Conservation (phyloP, 768 basidiomycete species). For the Pilatotrama ljubarskyi region DNA sequence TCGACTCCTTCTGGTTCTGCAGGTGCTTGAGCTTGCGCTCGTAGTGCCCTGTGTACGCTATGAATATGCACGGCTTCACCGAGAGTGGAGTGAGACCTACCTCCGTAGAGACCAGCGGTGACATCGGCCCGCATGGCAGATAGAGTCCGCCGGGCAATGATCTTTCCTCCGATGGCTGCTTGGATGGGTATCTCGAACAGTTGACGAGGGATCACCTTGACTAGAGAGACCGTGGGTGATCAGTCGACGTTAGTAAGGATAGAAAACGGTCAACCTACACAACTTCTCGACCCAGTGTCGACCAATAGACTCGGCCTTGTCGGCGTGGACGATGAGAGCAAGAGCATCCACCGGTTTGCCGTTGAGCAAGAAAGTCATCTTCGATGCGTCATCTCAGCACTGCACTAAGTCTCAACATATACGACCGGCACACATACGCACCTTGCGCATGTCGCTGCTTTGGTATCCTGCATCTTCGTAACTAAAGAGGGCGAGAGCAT, state of each 20-base stretch:
- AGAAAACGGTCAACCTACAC: conserved; percentile 50
- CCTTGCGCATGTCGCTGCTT: conserved; percentile 80
- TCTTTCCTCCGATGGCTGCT: conserved; percentile 82
- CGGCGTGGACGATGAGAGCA: conserved; percentile 87
- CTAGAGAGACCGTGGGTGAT: conserved; percentile 38
- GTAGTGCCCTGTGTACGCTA: conserved; percentile 61
- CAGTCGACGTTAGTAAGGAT: not conserved
- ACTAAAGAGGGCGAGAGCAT: conserved; percentile 39
- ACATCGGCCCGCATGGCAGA: conserved; percentile 89
- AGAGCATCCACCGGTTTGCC: conserved; percentile 90
- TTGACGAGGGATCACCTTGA: conserved; percentile 90
- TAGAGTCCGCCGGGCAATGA: conserved; percentile 88
- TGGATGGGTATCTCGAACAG: conserved; percentile 96
- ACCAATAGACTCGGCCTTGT: conserved; percentile 71
- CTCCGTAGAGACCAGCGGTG: conserved; percentile 91
- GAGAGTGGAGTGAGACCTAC: conserved; percentile 36
- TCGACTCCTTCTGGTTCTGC: conserved; percentile 91
- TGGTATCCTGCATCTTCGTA: conserved; percentile 95
- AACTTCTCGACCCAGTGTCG: conserved; percentile 90
- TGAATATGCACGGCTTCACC: not conserved
- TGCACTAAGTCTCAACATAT: not conserved
- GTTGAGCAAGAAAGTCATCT: conserved; percentile 94
- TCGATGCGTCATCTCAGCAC: not conserved
- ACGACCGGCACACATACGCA: conserved; percentile 30
- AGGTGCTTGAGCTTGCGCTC: conserved; percentile 91